phyloP scores from a whole-genome alignment of 805 yeast species.

The Myxozyma melibiosi region DNA sequence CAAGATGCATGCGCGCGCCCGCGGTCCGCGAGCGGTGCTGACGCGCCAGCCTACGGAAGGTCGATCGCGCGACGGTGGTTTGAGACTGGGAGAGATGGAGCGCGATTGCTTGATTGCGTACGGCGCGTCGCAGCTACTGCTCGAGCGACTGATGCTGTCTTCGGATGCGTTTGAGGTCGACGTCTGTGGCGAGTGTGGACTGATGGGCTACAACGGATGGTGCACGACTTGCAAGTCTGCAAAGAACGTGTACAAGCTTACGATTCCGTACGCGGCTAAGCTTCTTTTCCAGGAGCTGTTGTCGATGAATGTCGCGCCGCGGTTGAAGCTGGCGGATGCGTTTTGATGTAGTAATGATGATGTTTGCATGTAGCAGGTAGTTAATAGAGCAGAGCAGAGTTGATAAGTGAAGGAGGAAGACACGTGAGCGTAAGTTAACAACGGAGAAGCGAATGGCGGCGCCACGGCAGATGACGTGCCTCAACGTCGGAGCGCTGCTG shows the following conservation, averaged over 20 bases:
- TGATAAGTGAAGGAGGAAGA: too few species aligned
- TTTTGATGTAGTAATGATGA: neutral
- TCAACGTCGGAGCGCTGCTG: too few species aligned
- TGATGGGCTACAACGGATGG: slow-evolving; percentile 98
- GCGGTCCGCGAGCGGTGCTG: slow-evolving; percentile 97
- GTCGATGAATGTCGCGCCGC: slow-evolving; percentile 99
- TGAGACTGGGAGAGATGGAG: slow-evolving; percentile 98
- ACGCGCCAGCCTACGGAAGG: slow-evolving; percentile 99
- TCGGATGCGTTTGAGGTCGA: slow-evolving; percentile 98
- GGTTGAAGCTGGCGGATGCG: slow-evolving; percentile 78
- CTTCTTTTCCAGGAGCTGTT: slow-evolving; percentile 92
- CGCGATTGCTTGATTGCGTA: slow-evolving; percentile 99
- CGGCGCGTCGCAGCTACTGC: slow-evolving; percentile 92
- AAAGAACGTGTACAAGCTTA: slow-evolving; percentile 86
- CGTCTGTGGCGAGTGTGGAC: slow-evolving; percentile 89
- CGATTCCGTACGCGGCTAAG: slow-evolving; percentile 99
- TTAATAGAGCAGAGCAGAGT: neutral
- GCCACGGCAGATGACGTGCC: too few species aligned
- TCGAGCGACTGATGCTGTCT: slow-evolving; percentile 93
- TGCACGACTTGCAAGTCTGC: slow-evolving; percentile 93
- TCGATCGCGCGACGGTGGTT: slow-evolving; percentile 98
- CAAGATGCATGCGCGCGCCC: slow-evolving; percentile 99
- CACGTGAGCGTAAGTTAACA: too few species aligned
- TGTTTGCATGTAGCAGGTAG: neutral
- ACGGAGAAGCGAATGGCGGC: too few species aligned